phyloP scores from a whole-genome alignment of 2,329 filamentous ascomycete species.

The Penicillium sp. region DNA sequence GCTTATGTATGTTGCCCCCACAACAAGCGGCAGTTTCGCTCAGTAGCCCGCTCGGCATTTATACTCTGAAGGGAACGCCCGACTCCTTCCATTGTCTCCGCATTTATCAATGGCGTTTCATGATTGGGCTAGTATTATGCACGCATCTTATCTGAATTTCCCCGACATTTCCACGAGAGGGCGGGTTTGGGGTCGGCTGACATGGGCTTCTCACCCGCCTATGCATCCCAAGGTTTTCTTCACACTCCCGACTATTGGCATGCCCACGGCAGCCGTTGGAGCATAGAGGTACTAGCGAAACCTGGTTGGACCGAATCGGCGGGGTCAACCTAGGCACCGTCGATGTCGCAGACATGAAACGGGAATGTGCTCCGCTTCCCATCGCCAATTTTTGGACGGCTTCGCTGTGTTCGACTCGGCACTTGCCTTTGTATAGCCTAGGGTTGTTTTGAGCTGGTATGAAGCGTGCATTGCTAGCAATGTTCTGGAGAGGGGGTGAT shows the following conservation, averaged over 20 bases:
- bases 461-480: no score
- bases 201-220: not conserved
- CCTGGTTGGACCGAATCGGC: not conserved
- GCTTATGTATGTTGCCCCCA: not conserved
- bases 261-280: not conserved
- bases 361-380: not conserved
- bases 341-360: not conserved
- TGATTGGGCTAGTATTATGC: not conserved
- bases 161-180: not conserved
- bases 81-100: not conserved
- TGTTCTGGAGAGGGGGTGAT: no score
- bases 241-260: not conserved
- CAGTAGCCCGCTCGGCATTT: no score
- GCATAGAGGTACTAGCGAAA: not conserved
- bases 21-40: no score
- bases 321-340: not conserved
- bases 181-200: not conserved
- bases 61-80: no score
- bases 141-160: not conserved
- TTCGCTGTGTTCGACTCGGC: not conserved
- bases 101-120: not conserved
- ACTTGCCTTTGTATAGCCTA: not conserved
- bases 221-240: not conserved
- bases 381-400: not conserved
- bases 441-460: not conserved